A percentile compares a stretch with the other conserved stretches of the same genome.
phyloP scores from a whole-genome alignment of 2,329 filamentous ascomycete genomes.

The Stemphylium lycopersici region DNA sequence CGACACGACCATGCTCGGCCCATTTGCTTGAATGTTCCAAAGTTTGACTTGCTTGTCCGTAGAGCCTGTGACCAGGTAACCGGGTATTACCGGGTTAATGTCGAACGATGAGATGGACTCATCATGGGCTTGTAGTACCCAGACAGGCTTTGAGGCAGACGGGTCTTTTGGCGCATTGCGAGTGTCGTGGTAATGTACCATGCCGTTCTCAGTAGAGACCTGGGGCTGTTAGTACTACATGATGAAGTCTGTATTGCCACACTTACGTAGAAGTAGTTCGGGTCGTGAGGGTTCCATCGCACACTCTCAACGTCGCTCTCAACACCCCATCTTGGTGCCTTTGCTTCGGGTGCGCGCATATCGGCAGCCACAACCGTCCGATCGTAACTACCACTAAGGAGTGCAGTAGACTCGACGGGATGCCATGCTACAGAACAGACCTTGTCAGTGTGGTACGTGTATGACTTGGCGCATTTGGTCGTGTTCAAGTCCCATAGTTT shows the following conservation, averaged over 20 bases:
- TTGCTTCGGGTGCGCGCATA: conserved; percentile 89
- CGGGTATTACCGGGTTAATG: conserved; percentile 86
- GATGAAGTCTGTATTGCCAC: neutral
- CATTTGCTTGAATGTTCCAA: conserved; percentile 84
- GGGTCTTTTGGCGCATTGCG: conserved; percentile 77
- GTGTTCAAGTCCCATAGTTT: conserved; percentile 98
- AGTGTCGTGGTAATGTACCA: conserved; percentile 90
- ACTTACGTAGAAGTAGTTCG: conserved; percentile 87
- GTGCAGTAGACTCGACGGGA: conserved; percentile 80
- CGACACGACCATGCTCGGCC: conserved; percentile 88
- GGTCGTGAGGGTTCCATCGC: conserved; percentile 89
- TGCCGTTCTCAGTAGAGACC: conserved; percentile 83
- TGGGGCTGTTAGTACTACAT: conserved; percentile 29
- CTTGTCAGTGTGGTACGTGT: conserved; percentile 95
- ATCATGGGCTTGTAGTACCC: conserved; percentile 95
- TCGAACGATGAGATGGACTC: conserved; percentile 91
- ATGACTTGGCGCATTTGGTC: conserved; percentile 91
- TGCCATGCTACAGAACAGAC: conserved; percentile 97
- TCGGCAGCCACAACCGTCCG: conserved; percentile 92
- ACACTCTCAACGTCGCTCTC: conserved; percentile 95
- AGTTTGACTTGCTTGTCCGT: conserved; percentile 95
- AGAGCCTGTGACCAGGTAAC: conserved; percentile 91
- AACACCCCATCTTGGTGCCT: conserved; percentile 85
- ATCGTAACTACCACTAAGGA: conserved; percentile 94
- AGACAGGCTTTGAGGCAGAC: conserved; percentile 79